Conservation (phyloP, 2,329 filamentous ascomycete species). For the Capronia coronata region DNA sequence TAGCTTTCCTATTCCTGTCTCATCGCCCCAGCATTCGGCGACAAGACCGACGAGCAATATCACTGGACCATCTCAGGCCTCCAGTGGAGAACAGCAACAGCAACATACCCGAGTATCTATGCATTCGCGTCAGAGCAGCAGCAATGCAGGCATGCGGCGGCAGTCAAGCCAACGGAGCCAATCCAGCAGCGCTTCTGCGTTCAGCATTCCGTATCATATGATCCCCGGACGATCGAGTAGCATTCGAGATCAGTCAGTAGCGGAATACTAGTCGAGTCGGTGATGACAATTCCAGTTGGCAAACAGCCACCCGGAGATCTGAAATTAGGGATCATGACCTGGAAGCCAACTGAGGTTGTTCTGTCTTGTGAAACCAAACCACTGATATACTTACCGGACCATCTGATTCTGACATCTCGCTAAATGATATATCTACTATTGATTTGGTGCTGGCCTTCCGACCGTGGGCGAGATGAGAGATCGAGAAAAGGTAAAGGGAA, state of each 20-base stretch:
- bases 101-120: neutral
- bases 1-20: slow-evolving; percentile 20
- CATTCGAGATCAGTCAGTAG: slow-evolving; percentile 18
- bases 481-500: too few species aligned
- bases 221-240: slow-evolving; percentile 26
- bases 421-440: too few species aligned
- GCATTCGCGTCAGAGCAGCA: slow-evolving; percentile 10
- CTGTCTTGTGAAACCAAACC: too few species aligned
- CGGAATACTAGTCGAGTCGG: slow-evolving; percentile 10
- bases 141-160: slow-evolving; percentile 1
- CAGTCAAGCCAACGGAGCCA: slow-evolving; percentile 17
- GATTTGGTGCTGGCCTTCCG: too few species aligned
- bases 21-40: slow-evolving; percentile 15
- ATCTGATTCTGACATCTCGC: too few species aligned
- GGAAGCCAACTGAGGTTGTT: too few species aligned
- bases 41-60: neutral
- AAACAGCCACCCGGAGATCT: too few species aligned
- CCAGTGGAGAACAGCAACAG: neutral
- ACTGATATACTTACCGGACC: too few species aligned
- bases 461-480: too few species aligned
- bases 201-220: slow-evolving; percentile 26
- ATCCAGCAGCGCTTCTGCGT: slow-evolving; percentile 17
- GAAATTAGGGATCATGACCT: too few species aligned
- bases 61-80: neutral
- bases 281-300: too few species aligned